phyloP scores from a whole-genome alignment of 176 grass and related monocot genomes.

The Musa acuminata region DNA sequence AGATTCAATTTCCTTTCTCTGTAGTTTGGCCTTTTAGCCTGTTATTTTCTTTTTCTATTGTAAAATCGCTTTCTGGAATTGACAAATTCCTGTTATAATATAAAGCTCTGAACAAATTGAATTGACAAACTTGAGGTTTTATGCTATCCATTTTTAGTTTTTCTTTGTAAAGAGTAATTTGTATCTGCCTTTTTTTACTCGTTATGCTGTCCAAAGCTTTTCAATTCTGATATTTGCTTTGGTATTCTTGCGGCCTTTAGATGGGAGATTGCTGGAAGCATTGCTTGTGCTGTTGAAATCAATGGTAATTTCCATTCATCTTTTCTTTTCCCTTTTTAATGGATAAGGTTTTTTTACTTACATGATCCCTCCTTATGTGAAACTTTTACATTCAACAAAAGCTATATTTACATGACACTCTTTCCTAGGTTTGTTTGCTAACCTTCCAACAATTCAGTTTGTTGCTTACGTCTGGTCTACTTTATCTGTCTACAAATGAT shows the following conservation, averaged over 20 bases:
- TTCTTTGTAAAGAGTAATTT: neutral
- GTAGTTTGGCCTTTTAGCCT: no score
- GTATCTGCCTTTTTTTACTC: neutral
- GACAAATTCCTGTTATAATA: no score
- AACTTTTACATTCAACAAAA: neutral
- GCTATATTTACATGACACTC: neutral
- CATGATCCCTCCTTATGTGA: neutral
- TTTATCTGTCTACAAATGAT: no score
- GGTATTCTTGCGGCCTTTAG: slow-evolving; percentile 47
- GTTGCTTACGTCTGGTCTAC: no score
- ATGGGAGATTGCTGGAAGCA: slow-evolving; percentile 46
- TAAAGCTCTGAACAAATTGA: no score
- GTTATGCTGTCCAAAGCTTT: slow-evolving; percentile 22
- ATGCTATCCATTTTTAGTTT: neutral
- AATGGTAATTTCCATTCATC: slow-evolving; percentile 41
- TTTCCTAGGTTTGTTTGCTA: neutral
- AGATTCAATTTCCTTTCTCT: no score
- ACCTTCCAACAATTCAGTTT: neutral
- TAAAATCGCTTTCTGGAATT: no score
- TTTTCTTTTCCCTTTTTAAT: neutral
- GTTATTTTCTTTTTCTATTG: no score
- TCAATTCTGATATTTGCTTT: slow-evolving; percentile 48
- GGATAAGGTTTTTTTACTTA: neutral
- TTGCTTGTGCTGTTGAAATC: slow-evolving; percentile 26
- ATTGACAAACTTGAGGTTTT: neutral